Conservation (phyloP, 2,329 filamentous ascomycete species). For the Ceratocystis harringtonii region DNA sequence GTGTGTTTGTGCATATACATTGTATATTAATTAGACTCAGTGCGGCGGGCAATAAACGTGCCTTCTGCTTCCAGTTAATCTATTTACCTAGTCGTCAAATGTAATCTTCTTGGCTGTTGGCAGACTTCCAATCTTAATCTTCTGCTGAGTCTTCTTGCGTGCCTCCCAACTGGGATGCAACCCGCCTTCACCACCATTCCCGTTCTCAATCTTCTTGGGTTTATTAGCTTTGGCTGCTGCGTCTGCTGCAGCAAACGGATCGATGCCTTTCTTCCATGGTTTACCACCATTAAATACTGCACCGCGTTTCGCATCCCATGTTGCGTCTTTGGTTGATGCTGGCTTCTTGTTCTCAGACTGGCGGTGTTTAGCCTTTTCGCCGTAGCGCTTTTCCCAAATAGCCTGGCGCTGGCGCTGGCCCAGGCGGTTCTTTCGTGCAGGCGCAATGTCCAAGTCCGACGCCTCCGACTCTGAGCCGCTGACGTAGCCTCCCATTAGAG, state of each 20-base stretch:
- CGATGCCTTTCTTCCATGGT: conserved; percentile 40
- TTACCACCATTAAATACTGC: conserved; percentile 33
- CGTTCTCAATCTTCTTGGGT: conserved; percentile 26
- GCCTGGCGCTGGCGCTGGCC: conserved; percentile 65
- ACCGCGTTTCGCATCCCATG: conserved; percentile 44
- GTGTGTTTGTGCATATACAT: not conserved
- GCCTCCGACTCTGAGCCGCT: conserved; percentile 54
- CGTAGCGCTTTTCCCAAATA: conserved; percentile 70
- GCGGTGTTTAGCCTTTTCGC: conserved; percentile 53
- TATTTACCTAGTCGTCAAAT: conserved; percentile 31
- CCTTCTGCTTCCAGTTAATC: not conserved
- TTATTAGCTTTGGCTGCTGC: conserved; percentile 18
- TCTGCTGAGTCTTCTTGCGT: conserved; percentile 42
- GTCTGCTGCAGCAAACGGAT: conserved; percentile 22
- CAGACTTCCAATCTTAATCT: conserved; percentile 38
- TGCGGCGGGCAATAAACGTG: not conserved
- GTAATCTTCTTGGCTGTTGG: conserved; percentile 32
- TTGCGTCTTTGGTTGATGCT: conserved; percentile 27
- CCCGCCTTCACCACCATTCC: conserved; percentile 33
- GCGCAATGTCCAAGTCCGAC: conserved; percentile 49
- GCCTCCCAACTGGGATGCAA: conserved; percentile 53
- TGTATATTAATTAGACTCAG: too few species aligned
- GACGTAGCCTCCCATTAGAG: conserved; percentile 65
- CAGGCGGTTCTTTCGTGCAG: conserved; percentile 53
- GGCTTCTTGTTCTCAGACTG: conserved; percentile 24